These are phyloP conservation scores for Casuarina equisetifolia DNA, from an alignment of 306 rosid species.

Conservation along the genomic window DNA sequence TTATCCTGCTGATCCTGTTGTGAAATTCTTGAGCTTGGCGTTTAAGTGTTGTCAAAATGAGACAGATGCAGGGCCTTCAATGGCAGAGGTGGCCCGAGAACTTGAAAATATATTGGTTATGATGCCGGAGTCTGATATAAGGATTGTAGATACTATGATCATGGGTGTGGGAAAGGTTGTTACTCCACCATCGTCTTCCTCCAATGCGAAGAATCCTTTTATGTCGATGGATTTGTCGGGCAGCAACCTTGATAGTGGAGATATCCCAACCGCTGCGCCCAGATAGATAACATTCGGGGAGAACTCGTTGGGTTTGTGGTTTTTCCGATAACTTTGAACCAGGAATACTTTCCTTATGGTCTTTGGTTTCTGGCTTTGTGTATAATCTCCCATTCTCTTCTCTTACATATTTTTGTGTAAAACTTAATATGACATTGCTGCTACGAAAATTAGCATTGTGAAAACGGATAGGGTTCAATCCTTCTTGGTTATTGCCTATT, in stretches of 20 bases:
- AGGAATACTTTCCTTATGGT: no score
- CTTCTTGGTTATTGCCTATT: no score
- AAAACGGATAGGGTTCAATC: no score
- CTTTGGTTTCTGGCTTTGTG: no score
- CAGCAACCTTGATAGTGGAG: constrained; percentile 26
- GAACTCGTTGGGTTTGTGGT: no score
- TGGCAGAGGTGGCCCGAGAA: constrained; percentile 80
- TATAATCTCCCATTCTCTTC: no score
- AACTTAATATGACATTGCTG: no score
- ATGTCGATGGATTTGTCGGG: constrained; percentile 72
- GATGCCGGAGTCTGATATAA: constrained; percentile 64
- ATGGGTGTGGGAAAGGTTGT: constrained; percentile 30
- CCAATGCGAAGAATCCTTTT: constrained; percentile 44
- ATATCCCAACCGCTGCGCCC: constrained; percentile 72
- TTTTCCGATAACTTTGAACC: no score
- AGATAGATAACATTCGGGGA: constrained; percentile 38
- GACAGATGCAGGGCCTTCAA: constrained; percentile 79
- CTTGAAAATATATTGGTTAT: constrained; percentile 68
- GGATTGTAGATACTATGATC: constrained; percentile 23
- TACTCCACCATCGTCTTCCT: constrained; percentile 59
- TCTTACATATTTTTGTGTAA: no score
- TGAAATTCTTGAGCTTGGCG: constrained; percentile 66
- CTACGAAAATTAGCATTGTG: no score
- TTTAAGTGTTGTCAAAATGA: constrained; percentile 70
- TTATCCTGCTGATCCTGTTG: constrained; percentile 71